Base-by-base conservation (phyloP, 352 stramenopile species). In the Peronospora destructor region DNA sequence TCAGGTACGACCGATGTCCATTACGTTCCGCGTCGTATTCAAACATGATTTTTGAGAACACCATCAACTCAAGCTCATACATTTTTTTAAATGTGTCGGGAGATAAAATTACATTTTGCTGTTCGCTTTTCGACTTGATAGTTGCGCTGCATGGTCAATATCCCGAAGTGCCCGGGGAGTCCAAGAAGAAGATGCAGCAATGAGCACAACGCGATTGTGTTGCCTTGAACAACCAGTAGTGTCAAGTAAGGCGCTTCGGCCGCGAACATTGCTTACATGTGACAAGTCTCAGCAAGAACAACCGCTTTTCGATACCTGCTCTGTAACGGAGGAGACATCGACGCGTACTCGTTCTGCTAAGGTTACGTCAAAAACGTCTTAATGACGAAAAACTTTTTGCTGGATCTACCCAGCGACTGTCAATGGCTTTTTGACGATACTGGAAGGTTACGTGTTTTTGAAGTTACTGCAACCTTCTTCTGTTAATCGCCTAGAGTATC, bases 281-380 rank as follows among this genome's bases (percentile, higher is more conserved):
- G 34, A 63, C n/a, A 63, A 64, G 23, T 51, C 66, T 43, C 59
- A 73, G 26, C 60, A 60, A 44, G 49, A 73, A 6, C 62, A 58
- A 17, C 73, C 78, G 7, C n/a, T n/a, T n/a, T n/a, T n/a, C n/a
- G n/a, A n/a, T n/a, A 68, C 90, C 19, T 91, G n/a, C n/a, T n/a
- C n/a, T n/a, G n/a, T n/a, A n/a, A 91, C 35, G 81, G 81, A 29
- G 72, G 87, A 16, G 81, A 91, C 56, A 87, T 91, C 45, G 81
- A 90, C 42, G 78, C 81, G 5, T 91, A 91, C 62, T 90, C 78
- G 33, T 82, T 84, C 54, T 86, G 76, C 40, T 68, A 88, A 45
- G 69, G 88, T 23, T 88, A 88, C 53, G 60, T 90, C 9, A 76
- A 92, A 39, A 62, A 49, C 34, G 63, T 54, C 11, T 49, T 50